Evolutionary conservation across 2,329 filamentous ascomycete genomes (phyloP).

Genomic region (Sporothrix brasiliensis): DNA sequence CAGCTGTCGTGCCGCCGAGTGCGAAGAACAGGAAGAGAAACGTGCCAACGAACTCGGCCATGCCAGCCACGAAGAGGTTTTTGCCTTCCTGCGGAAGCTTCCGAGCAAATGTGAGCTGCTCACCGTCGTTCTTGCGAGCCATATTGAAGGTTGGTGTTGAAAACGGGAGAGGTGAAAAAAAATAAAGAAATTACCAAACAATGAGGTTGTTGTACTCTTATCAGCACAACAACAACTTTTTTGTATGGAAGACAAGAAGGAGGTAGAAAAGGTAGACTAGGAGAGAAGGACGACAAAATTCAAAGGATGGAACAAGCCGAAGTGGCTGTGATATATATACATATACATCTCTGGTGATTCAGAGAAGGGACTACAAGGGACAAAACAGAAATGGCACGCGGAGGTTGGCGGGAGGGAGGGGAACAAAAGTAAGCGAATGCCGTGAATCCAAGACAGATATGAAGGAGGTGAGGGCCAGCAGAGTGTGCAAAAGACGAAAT

Average conservation of each 20-base stretch:
- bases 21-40: constrained; percentile 55
- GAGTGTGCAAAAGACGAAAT: background rate
- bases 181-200: background rate
- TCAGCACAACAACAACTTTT: background rate
- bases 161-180: background rate
- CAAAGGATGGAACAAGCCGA: background rate
- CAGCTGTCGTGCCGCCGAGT: constrained; percentile 40
- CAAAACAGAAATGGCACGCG: too few relatives aligned
- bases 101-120: constrained; percentile 29
- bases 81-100: constrained; percentile 34
- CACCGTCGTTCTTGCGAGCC: constrained; percentile 9
- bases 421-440: too few relatives aligned
- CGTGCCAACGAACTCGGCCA: constrained; percentile 57
- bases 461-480: background rate
- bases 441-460: too few relatives aligned
- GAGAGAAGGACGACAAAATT: too few relatives aligned
- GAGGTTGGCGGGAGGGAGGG: too few relatives aligned
- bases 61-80: constrained; percentile 48
- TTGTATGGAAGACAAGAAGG: background rate
- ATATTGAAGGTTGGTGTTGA: constrained; percentile 18
- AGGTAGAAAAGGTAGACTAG: too few relatives aligned
- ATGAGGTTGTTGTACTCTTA: too few relatives aligned
- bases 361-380: too few relatives aligned
- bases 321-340: too few relatives aligned
- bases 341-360: too few relatives aligned